Evolutionary conservation across 2,329 filamentous ascomycete species (phyloP), one percentile per base, ranked within the genome.

Genomic region (Chaetomium sp.): DNA sequence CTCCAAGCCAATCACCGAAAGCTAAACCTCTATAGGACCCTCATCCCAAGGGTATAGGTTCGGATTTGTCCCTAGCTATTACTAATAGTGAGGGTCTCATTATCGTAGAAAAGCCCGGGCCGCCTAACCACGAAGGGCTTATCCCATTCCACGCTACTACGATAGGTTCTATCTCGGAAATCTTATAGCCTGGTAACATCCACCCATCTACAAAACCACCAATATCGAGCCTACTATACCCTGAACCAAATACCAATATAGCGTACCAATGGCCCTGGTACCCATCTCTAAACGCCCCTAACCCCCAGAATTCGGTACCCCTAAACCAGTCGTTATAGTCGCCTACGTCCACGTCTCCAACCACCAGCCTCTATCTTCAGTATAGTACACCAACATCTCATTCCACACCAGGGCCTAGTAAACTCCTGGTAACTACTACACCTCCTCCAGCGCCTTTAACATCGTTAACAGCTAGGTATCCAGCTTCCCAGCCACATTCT

Each of bases 81-180:
- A 21, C 33, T 13, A 54, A 63, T 19, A 62, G 51, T 4, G 60
- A 61, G 47, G 67, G 67, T 2, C 31, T 68, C 4, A 68, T 68
- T 10, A 42, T 57, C n/a, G 58, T 67, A 12, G 65, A 67, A 29
- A 65, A 60, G 19, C 56, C 63, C 1, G n/a, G 19, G 1, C 60
- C 63, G 5, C 67, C 63, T 23, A 65, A 68, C 33, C 57, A 64
- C 29, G 63, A 68, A 51, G 67, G 67, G 1, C 38, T 68, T 5
- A 67, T 68, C 12, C 56, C 55, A 5, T 51, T 29, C 4, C 29
- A 49, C 4, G 19, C 8, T 13, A 27, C 19, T n/a, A n/a, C n/a
- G n/a, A 25, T 25, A 13, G n/a, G 5, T 4, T 50, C 59, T 8
- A 5, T n/a, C 21, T n/a, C 29, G 12, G 2, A 9, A n/a, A 6